A percentile compares a stretch with the other conserved stretches of the same genome.
Evolutionary conservation across 1,139 yeast species (phyloP).

Genomic region (Scheffersomyces titani): DNA sequence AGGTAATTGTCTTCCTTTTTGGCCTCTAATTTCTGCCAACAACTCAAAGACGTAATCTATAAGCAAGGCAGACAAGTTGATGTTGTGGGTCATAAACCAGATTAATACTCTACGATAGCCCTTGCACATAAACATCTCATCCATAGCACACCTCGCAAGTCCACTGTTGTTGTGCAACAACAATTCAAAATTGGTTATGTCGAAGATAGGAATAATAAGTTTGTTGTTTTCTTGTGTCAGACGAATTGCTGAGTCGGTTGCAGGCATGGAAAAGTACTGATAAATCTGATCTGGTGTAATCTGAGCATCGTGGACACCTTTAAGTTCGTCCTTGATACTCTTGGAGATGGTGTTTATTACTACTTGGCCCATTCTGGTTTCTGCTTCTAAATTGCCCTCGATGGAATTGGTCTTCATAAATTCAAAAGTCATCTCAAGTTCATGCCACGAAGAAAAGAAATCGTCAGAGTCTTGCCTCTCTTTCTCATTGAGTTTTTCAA

Average conservation of each 20-base stretch:
- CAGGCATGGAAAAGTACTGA: slow-evolving; percentile 41
- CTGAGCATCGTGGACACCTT: slow-evolving; percentile 14
- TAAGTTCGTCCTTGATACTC: slow-evolving; percentile 42
- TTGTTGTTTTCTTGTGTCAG: slow-evolving; percentile 29
- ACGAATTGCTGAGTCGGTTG: slow-evolving; percentile 26
- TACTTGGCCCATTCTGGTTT: slow-evolving; percentile 37
- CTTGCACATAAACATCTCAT: slow-evolving; percentile 66
- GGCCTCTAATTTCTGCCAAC: slow-evolving; percentile 55
- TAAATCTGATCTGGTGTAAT: slow-evolving; percentile 55
- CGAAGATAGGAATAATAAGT: slow-evolving; percentile 41
- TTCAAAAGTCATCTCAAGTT: slow-evolving; percentile 30
- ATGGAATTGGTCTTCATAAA: slow-evolving; percentile 24
- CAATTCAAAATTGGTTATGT: slow-evolving; percentile 40
- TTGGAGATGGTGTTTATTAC: slow-evolving; percentile 53
- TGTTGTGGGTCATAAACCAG: slow-evolving; percentile 64
- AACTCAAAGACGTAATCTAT: slow-evolving; percentile 64
- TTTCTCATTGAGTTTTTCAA: slow-evolving; percentile 17
- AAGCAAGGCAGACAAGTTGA: slow-evolving; percentile 52
- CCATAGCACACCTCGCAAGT: slow-evolving; percentile 56
- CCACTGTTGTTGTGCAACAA: slow-evolving; percentile 37
- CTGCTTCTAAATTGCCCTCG: slow-evolving; percentile 28
- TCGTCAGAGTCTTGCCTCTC: slow-evolving; percentile 21
- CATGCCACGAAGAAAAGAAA: slow-evolving; percentile 33
- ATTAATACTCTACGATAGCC: slow-evolving; percentile 64
- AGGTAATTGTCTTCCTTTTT: slow-evolving; percentile 22